Conservation (phyloP, 371 early-diverging fungal species). For the Mucor velutinosus region DNA sequence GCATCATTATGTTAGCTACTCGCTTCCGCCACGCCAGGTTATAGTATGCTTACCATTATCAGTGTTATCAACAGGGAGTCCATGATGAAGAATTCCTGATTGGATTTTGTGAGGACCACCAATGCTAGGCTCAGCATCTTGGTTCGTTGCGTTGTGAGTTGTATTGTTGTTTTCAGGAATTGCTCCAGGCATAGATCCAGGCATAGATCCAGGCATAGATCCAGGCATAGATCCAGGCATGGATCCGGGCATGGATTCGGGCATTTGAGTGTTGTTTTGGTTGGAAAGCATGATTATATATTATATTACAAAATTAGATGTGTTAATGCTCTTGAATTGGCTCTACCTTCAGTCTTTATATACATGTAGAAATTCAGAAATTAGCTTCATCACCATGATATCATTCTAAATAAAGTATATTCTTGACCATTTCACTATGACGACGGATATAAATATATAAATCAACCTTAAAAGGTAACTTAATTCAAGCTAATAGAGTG, state of each 20-base stretch:
- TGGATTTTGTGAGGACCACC: neutral
- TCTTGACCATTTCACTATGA: neutral
- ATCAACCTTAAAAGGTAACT: neutral
- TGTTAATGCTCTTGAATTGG: neutral
- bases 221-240: conserved; percentile 6
- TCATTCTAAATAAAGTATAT: conserved; percentile 1
- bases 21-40: neutral
- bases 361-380: neutral
- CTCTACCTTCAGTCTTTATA: neutral
- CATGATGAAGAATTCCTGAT: neutral
- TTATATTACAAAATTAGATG: neutral
- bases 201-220: conserved; percentile 8
- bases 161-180: neutral
- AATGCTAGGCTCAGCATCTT: neutral
- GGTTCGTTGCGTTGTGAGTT: neutral
- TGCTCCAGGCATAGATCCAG: neutral
- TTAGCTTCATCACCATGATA: conserved; percentile 9
- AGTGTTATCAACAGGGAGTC: neutral
- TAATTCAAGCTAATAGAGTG: neutral
- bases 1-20: neutral
- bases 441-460: neutral
- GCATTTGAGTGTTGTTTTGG: conserved; percentile 9
- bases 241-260: conserved; percentile 3
- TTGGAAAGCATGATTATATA: neutral
- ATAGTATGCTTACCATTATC: neutral